These are phyloP conservation scores for Penicillium sp. DNA, from an alignment of 2,329 filamentous ascomycete species.

Conservation along the genomic window DNA sequence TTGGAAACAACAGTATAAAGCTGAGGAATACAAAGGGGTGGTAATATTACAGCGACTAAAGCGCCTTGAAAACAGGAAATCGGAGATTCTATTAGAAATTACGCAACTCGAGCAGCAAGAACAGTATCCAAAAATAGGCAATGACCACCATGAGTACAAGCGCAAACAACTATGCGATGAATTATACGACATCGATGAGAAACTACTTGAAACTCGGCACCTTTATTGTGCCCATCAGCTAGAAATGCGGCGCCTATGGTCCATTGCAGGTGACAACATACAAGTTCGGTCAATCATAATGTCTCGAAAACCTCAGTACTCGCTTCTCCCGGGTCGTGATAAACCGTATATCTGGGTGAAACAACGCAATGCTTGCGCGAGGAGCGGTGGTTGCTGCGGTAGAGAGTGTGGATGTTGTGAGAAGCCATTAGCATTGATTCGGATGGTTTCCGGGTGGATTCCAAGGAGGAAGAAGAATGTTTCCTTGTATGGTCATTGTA, in stretches of 20 bases:
- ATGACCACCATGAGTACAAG: not conserved
- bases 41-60: conserved; percentile 4
- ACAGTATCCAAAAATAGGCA: not conserved
- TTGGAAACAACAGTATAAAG: conserved; percentile 1
- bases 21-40: conserved; percentile 4
- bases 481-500: conserved; percentile 1
- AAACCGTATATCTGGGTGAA: conserved; percentile 7
- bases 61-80: not conserved
- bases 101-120: not conserved
- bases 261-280: not conserved
- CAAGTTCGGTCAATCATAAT: not conserved
- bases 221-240: not conserved
- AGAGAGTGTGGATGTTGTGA: conserved; percentile 10
- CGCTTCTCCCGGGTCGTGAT: conserved; percentile 5
- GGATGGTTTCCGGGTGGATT: not conserved
- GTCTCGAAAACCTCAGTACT: conserved; percentile 3
- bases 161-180: not conserved
- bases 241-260: conserved; percentile 6
- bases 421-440: conserved; percentile 1
- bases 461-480: not conserved
- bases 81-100: not conserved
- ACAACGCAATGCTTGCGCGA: conserved; percentile 2
- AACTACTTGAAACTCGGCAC: not conserved
- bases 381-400: conserved; percentile 10
- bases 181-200: conserved; percentile 2